phyloP scores from a whole-genome alignment of 805 yeast species.

The Saturnispora galanensis region DNA sequence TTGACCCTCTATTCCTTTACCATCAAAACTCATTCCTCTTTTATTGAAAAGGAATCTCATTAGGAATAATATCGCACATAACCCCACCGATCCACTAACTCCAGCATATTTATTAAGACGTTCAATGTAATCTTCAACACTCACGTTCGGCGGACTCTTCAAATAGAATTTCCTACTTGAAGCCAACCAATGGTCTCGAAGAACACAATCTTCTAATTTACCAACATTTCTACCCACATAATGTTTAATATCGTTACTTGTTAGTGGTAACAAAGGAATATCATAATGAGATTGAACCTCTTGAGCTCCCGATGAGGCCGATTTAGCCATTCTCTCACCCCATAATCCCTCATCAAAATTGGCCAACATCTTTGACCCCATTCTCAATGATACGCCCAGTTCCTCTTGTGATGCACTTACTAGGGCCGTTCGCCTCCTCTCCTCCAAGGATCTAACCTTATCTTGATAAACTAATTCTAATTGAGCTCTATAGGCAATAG shows the following conservation, averaged over 20 bases:
- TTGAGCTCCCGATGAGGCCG: neutral
- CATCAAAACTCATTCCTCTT: conserved; percentile 10
- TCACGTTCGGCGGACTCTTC: conserved; percentile 23
- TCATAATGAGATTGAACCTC: neutral
- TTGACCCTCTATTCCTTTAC: neutral
- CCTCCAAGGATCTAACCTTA: neutral
- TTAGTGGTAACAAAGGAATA: neutral
- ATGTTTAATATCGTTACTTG: conserved; percentile 7
- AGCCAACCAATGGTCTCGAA: conserved; percentile 11
- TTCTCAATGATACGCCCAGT: conserved; percentile 23
- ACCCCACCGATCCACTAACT: conserved; percentile 24
- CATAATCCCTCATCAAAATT: conserved; percentile 20
- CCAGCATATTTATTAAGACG: conserved; percentile 24
- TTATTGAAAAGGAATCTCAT: conserved; percentile 24
- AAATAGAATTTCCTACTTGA: conserved; percentile 23
- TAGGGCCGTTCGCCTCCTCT: conserved; percentile 7
- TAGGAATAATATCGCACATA: conserved; percentile 25
- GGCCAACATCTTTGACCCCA: conserved; percentile 19
- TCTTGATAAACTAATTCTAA: neutral
- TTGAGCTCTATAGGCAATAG: conserved; percentile 6
- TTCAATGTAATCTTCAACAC: conserved; percentile 22
- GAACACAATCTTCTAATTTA: conserved; percentile 10
- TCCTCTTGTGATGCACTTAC: conserved; percentile 19
- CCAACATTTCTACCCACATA: conserved; percentile 9
- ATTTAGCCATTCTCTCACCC: neutral